Evolutionary conservation across 148 eudicot genomes (phyloP).

Genomic region (Pharnaceum exiguum): DNA sequence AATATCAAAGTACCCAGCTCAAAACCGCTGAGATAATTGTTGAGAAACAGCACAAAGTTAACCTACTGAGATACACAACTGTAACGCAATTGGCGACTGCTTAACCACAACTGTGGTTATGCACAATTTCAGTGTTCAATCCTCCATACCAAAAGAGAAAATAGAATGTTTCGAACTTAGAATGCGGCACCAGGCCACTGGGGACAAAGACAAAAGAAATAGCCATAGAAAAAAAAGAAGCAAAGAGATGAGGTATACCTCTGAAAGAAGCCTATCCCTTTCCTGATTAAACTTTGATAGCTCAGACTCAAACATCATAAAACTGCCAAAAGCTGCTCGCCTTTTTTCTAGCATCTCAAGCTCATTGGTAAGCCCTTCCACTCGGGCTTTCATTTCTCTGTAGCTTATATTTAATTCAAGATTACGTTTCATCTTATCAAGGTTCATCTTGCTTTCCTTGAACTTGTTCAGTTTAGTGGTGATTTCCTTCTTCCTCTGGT

Average conservation of each 20-base stretch:
- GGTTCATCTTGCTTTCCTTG: conserved; percentile 27
- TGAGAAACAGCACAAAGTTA: too few species aligned
- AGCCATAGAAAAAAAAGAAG: neutral
- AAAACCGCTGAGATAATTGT: too few species aligned
- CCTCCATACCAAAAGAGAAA: neutral
- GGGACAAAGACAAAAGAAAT: neutral
- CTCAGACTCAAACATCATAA: conserved; percentile 46
- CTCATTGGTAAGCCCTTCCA: conserved; percentile 54
- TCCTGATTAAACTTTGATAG: conserved; percentile 61
- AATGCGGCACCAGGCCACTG: neutral
- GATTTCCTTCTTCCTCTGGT: conserved; percentile 46
- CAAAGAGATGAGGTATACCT: conserved; percentile 42
- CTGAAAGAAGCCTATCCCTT: conserved; percentile 82
- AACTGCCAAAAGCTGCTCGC: conserved; percentile 55
- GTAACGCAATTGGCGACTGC: too few species aligned
- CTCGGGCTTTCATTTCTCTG: conserved; percentile 54
- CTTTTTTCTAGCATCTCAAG: conserved; percentile 67
- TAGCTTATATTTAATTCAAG: conserved; percentile 68
- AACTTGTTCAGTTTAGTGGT: conserved; percentile 39
- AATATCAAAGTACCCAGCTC: too few species aligned
- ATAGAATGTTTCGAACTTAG: neutral
- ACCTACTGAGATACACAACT: too few species aligned
- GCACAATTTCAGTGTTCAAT: too few species aligned
- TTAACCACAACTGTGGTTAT: too few species aligned
- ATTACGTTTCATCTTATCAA: conserved; percentile 51